phyloP scores from a whole-genome alignment of 768 basidiomycete genomes.

The Lentinula lateritia region DNA sequence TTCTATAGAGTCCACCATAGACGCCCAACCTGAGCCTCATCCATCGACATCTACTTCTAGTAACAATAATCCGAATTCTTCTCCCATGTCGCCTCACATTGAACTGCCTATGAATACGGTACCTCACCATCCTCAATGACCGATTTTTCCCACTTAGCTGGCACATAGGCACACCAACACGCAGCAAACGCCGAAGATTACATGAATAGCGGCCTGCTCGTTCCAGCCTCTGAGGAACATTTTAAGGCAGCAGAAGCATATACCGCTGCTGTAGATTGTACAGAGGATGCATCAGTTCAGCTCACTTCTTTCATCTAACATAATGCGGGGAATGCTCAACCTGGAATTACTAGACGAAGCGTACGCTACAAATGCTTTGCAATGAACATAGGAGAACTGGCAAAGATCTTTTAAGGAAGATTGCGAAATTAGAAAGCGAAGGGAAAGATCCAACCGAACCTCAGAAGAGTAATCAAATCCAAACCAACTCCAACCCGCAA shows the following conservation, averaged over 20 bases:
- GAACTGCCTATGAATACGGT: slow-evolving; percentile 51
- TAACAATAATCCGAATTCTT: neutral
- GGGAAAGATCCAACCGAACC: slow-evolving; percentile 73
- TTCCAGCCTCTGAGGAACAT: slow-evolving; percentile 72
- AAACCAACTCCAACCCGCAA: slow-evolving; percentile 17
- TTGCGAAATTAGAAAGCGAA: slow-evolving; percentile 67
- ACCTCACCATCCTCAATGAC: slow-evolving; percentile 14
- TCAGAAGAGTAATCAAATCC: slow-evolving; percentile 42
- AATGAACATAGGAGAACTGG: slow-evolving; percentile 68
- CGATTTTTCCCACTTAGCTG: neutral
- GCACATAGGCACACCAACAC: slow-evolving; percentile 70
- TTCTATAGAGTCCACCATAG: too few relatives aligned
- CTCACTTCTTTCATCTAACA: slow-evolving; percentile 7
- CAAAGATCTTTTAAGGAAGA: slow-evolving; percentile 66
- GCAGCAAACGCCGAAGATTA: slow-evolving; percentile 77
- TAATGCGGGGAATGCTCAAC: slow-evolving; percentile 6
- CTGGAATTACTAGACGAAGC: slow-evolving; percentile 51
- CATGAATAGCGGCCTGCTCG: slow-evolving; percentile 57
- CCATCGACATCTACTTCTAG: neutral
- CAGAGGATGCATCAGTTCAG: slow-evolving; percentile 66
- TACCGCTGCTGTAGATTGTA: slow-evolving; percentile 64
- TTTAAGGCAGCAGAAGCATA: slow-evolving; percentile 74
- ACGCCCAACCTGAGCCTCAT: too few relatives aligned
- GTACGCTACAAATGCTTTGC: slow-evolving; percentile 70
- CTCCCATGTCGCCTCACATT: slow-evolving; percentile 23